Evolutionary conservation across 352 stramenopile species (phyloP).

Genomic region (Globisporangium cylindrosporum): DNA sequence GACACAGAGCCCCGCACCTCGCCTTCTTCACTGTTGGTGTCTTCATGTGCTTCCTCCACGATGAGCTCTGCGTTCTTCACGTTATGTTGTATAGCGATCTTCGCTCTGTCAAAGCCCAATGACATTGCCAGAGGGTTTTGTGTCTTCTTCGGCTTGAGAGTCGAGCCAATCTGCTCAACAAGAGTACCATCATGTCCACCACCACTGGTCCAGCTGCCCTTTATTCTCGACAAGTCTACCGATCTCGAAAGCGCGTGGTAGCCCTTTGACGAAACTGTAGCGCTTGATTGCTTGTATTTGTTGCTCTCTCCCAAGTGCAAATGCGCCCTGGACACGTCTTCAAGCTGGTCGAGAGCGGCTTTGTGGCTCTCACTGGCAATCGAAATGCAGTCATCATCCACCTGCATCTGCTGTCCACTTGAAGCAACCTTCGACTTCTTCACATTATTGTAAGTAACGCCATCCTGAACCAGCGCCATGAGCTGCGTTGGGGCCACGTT

Average conservation of each 20-base stretch:
- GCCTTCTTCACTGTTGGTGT: background rate
- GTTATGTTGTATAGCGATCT: background rate
- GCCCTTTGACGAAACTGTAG: too few species aligned
- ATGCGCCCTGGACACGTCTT: background rate
- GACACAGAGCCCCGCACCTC: background rate
- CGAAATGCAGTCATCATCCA: constrained; percentile 29
- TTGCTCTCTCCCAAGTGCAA: background rate
- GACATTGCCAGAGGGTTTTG: constrained; percentile 32
- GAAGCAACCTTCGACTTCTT: background rate
- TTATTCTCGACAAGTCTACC: constrained; percentile 1
- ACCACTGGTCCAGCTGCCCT: background rate
- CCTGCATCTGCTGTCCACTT: too few species aligned
- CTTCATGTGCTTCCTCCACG: constrained; percentile 1
- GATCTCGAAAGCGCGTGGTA: background rate
- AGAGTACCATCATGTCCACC: background rate
- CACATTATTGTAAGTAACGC: constrained; percentile 22
- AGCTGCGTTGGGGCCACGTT: constrained; percentile 38
- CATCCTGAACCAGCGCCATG: constrained; percentile 38
- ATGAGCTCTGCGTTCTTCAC: background rate
- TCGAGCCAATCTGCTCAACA: background rate
- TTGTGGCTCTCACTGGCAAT: constrained; percentile 4
- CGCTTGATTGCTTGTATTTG: background rate
- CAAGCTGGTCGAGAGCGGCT: background rate
- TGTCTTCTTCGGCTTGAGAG: background rate
- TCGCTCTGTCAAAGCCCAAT: constrained; percentile 16